These are phyloP conservation scores for Erodium texanum DNA, from an alignment of 441 rosid species.

Conservation along the genomic window DNA sequence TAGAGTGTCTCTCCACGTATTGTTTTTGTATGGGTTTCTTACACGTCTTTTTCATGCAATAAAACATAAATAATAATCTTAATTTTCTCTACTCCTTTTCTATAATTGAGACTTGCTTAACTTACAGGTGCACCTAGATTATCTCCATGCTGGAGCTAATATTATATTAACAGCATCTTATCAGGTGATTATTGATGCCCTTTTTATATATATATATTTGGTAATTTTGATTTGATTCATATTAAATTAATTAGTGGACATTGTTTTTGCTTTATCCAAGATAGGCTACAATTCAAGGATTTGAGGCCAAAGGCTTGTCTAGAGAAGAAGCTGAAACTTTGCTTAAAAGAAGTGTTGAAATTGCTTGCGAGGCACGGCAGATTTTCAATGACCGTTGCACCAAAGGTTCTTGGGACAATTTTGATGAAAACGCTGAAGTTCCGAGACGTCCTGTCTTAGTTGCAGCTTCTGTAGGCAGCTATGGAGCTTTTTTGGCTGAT, in stretches of 20 bases:
- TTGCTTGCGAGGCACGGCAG: conserved; percentile 72
- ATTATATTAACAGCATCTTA: too few species aligned
- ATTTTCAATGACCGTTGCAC: conserved; percentile 45
- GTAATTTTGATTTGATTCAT: too few species aligned
- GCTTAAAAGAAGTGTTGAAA: conserved; percentile 61
- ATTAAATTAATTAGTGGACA: too few species aligned
- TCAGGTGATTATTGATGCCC: conserved; percentile 19
- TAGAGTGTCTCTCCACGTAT: not conserved
- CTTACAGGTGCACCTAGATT: conserved; percentile 12
- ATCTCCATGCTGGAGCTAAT: too few species aligned
- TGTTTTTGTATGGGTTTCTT: not conserved
- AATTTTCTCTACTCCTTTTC: too few species aligned
- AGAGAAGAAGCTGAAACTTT: conserved; percentile 57
- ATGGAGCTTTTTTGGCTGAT: conserved; percentile 93
- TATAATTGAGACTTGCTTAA: not conserved
- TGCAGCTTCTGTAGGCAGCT: conserved; percentile 92
- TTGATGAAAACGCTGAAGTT: conserved; percentile 23
- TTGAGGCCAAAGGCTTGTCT: conserved; percentile 62
- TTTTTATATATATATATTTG: too few species aligned
- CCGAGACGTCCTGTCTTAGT: conserved; percentile 49
- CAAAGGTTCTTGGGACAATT: conserved; percentile 43
- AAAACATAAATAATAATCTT: too few species aligned
- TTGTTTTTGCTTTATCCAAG: not conserved
- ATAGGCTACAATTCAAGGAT: conserved; percentile 88
- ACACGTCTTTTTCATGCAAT: not conserved